Base-by-base conservation (phyloP, 768 basidiomycete genomes). In the Macrocybe gigantea region DNA sequence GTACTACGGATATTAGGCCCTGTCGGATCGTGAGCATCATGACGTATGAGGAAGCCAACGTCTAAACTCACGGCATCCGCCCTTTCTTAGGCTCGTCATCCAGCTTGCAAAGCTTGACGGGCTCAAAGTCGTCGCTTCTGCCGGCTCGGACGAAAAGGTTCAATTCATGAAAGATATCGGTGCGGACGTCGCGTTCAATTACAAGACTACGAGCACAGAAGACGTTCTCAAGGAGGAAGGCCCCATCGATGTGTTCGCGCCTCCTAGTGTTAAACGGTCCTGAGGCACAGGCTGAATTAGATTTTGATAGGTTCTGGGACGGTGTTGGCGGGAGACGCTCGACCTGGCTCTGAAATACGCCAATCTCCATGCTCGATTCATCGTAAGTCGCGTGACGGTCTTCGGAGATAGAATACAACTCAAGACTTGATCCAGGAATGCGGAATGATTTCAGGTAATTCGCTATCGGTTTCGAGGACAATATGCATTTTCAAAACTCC, bases 321-420 rank as follows among this genome's bases (percentile, higher is more conserved):
- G 53, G 55, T 38, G 74, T 75, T 11, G 74, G 73, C 1, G 75
- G 75, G 67, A 72, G 47, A 66, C 60, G 4, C 63, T 78, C 7
- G 75, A 78, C 33, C 59, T 66, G n/a, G 75, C 70, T 5, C 49
- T 78, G 29, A 54, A 63, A 5, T 61, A 64, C 38, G 56, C 73
- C 6, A 65, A 65, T 1, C 53, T 45, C 0, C 48, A 61, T 34
- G 73, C 69, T 2, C 50, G 72, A 15, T 68, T 77, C 46, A 61
- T 74, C 11, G 55, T 56, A 11, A 41, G 53, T 51, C 5, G 33
- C 6, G 14, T 15, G 14, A 10, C 22, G 15, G 11, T 30, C 37
- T 9, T 32, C 41, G 36, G 33, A 38, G 11, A 11, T 38, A 22
- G 22, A 22, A 22, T 22, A 4, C 22, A 4, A 22, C 11, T 38